These are phyloP conservation scores for Scheffersomyces segobiensis DNA, from an alignment of 1,139 yeast species.

Conservation along the genomic window DNA sequence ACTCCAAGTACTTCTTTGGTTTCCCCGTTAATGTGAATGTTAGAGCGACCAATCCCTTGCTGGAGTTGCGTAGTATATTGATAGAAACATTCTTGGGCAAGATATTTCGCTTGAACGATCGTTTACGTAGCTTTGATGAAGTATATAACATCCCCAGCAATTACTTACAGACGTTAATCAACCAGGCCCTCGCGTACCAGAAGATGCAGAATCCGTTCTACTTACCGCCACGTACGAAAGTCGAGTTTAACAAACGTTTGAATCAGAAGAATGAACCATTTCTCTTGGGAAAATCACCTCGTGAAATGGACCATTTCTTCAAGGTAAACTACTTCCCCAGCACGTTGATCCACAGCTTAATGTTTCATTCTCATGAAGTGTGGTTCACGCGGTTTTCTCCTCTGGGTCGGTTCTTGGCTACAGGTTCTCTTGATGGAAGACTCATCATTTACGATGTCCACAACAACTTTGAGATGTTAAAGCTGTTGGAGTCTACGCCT, in stretches of 20 bases:
- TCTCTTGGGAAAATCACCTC: constrained; percentile 8
- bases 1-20: constrained; percentile 10
- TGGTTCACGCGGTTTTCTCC: constrained; percentile 85
- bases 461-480: constrained; percentile 49
- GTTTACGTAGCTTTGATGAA: constrained; percentile 6
- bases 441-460: constrained; percentile 68
- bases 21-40: constrained; percentile 1
- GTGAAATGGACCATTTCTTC: constrained; percentile 8
- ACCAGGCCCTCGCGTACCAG: constrained; percentile 30
- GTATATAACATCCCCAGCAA: constrained; percentile 15
- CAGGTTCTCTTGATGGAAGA: constrained; percentile 71
- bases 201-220: constrained; percentile 32
- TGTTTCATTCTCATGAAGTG: constrained; percentile 70
- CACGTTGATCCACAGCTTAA: constrained; percentile 37
- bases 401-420: constrained; percentile 70
- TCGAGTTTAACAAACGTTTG: not conserved
- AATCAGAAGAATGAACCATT: constrained; percentile 1
- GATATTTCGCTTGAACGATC: constrained; percentile 8
- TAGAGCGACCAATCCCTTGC: not conserved
- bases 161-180: constrained; percentile 28
- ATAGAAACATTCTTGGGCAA: constrained; percentile 7
- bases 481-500: constrained; percentile 33
- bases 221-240: constrained; percentile 31
- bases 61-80: constrained; percentile 6
- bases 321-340: constrained; percentile 45